Base-by-base conservation (phyloP, 2,329 filamentous ascomycete species). In the Verticillium alfalfae region DNA sequence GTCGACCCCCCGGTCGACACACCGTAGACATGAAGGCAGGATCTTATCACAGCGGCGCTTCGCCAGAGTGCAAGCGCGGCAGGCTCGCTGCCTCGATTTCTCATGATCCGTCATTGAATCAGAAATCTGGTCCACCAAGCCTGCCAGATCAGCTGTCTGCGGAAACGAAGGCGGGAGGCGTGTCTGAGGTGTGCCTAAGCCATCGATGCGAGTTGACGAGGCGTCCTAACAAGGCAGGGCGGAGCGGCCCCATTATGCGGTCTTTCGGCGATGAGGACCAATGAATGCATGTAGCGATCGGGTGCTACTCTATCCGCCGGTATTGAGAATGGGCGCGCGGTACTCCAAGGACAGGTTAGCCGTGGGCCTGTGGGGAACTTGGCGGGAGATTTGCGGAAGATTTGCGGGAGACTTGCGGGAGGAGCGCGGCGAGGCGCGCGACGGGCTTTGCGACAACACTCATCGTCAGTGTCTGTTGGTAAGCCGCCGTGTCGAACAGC, bases 11-110 rank as follows among this genome's bases (percentile, higher is more conserved):
- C 60, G 38, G 31, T 63, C 62, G 12, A 60, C 41, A 13, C 62
- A 62, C 6, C 62, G 57, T 12, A 55, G 45, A 34, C 62, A 63
- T 16, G 57, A 36, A 2, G 62, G 62, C 4, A 62, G 58, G 13
- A 34, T 52, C 9, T 38, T 56, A 34, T 63, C 62, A 37, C 62
- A 63, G 3, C 60, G 62, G 15, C 62, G 26, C n/a, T 62, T 63
- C 18, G 56, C 57, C 16, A 57, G 55, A 3, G 56, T 60, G 15
- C 62, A 63, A 12, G 62, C 39, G 5, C 58, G 57, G 7, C 62
- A 63, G 2, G 62, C 52, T 2, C 37, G 62, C 34, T 62, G 63
- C 54, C 63, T 63, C 1, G 62, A 64, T n/a, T 49, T 49, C 8
- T 49, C 41, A 18, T n/a, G 10, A 22, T 22, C 10, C n/a, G 18